Percentiles rank a stretch among this genome's conserved stretches.
Conservation (phyloP, 345 rosid genomes). For the Gossypium herbaceum region DNA sequence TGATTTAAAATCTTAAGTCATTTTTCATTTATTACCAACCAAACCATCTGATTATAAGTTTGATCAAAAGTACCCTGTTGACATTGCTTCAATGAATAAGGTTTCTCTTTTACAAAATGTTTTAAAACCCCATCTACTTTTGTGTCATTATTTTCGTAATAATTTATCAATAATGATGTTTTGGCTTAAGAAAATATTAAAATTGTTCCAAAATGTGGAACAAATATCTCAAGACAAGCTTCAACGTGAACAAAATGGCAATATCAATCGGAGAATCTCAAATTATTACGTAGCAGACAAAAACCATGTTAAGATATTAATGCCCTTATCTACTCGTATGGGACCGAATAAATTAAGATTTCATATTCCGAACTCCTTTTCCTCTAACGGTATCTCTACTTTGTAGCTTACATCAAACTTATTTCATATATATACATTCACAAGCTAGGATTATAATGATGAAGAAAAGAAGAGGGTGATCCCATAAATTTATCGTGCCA, state of each 20-base stretch:
- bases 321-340: background rate
- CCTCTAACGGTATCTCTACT: background rate
- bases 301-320: background rate
- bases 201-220: too few species aligned
- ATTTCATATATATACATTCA: background rate
- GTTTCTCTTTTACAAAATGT: too few species aligned
- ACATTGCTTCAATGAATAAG: too few species aligned
- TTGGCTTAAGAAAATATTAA: too few species aligned
- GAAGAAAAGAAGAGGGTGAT: background rate
- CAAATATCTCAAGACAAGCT: background rate
- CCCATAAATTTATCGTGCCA: constrained; percentile 15
- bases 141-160: too few species aligned
- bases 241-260: background rate
- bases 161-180: too few species aligned
- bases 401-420: background rate
- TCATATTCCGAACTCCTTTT: background rate
- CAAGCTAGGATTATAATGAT: too few species aligned
- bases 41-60: too few species aligned
- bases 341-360: constrained; percentile 2
- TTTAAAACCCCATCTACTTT: too few species aligned
- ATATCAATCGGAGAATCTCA: background rate
- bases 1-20: too few species aligned
- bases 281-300: background rate
- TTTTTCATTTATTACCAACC: too few species aligned
- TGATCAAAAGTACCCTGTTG: too few species aligned